phyloP scores from a whole-genome alignment of 2,329 filamentous ascomycete genomes.

The Curvularia spicifera region DNA sequence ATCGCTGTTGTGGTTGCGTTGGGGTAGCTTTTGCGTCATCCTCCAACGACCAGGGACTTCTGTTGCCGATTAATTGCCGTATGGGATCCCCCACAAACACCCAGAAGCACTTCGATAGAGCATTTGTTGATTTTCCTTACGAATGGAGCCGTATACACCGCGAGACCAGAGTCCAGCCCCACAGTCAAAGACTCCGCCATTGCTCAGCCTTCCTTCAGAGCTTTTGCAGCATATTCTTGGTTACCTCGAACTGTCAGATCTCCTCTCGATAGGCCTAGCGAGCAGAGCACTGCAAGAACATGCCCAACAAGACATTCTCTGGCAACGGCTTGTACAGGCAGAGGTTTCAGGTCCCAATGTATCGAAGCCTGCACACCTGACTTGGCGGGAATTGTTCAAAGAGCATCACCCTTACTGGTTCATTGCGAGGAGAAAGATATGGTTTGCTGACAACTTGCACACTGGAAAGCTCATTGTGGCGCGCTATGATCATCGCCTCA shows the following conservation, averaged over 20 bases:
- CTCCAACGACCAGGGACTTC: background rate
- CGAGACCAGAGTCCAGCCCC: background rate
- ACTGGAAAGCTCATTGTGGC: conserved; percentile 76
- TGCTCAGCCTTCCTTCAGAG: conserved; percentile 73
- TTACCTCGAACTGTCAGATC: conserved; percentile 68
- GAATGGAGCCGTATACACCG: conserved; percentile 1
- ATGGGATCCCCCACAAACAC: background rate
- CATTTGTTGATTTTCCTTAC: background rate
- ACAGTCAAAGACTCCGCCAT: conserved; percentile 17
- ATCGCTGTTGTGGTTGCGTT: background rate
- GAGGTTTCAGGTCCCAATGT: conserved; percentile 62
- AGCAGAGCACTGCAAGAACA: conserved; percentile 67
- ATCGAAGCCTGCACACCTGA: conserved; percentile 61
- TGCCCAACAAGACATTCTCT: conserved; percentile 71
- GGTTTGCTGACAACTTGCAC: conserved; percentile 79
- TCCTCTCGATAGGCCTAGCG: conserved; percentile 65
- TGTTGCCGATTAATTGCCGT: background rate
- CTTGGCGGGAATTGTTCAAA: conserved; percentile 74
- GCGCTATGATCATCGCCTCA: conserved; percentile 75
- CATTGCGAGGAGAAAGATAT: conserved; percentile 77
- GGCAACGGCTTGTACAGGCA: conserved; percentile 72
- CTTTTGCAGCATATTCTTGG: conserved; percentile 74
- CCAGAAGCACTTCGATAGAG: background rate
- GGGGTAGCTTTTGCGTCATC: background rate
- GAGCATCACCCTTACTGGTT: conserved; percentile 86